A percentile compares a stretch with the other conserved stretches of the same genome.
These are phyloP conservation scores for Chaetomium fimeti DNA, from an alignment of 495 filamentous ascomycete genomes.

Conservation along the genomic window DNA sequence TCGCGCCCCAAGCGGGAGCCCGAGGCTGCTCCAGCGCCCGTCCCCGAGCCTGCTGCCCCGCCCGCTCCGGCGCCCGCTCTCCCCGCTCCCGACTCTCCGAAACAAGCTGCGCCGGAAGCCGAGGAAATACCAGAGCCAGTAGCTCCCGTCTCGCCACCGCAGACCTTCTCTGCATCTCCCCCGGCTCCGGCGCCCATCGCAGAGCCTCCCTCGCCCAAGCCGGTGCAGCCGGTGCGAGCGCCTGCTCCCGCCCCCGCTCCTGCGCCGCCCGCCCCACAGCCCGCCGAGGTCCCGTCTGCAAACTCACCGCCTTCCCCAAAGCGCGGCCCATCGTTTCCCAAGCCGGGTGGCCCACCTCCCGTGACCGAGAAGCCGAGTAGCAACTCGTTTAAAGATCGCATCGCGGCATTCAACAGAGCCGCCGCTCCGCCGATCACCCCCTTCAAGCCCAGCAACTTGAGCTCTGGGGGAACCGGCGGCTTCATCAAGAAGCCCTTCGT, in stretches of 20 bases:
- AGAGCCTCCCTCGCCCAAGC: constrained; percentile 41
- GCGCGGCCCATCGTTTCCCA: constrained; percentile 45
- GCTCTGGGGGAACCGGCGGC: constrained; percentile 56
- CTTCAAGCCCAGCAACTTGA: constrained; percentile 70
- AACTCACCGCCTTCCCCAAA: constrained; percentile 47
- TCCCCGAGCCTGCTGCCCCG: constrained; percentile 67
- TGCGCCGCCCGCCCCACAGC: constrained; percentile 31
- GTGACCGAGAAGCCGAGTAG: constrained; percentile 73
- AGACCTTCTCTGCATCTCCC: constrained; percentile 32
- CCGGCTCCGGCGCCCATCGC: constrained; percentile 31
- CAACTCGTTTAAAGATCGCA: constrained; percentile 87
- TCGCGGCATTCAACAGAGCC: constrained; percentile 93
- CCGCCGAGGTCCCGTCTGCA: constrained; percentile 26
- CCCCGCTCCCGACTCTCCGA: constrained; percentile 57
- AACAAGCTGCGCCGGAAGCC: constrained; percentile 34
- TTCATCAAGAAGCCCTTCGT: constrained; percentile 99
- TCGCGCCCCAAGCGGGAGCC: constrained; percentile 71
- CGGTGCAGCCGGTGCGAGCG: constrained; percentile 41
- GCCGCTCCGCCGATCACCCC: constrained; percentile 82
- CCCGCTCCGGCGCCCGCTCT: constrained; percentile 38
- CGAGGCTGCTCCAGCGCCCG: constrained; percentile 38
- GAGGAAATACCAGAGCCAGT: constrained; percentile 32
- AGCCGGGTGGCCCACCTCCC: constrained; percentile 57
- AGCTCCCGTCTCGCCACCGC: constrained; percentile 24
- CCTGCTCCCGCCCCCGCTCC: constrained; percentile 38